Evolutionary conservation across 73 alveolate species (phyloP), one percentile per base, ranked within the genome.

Genomic region (Paraurostyla sp.): DNA sequence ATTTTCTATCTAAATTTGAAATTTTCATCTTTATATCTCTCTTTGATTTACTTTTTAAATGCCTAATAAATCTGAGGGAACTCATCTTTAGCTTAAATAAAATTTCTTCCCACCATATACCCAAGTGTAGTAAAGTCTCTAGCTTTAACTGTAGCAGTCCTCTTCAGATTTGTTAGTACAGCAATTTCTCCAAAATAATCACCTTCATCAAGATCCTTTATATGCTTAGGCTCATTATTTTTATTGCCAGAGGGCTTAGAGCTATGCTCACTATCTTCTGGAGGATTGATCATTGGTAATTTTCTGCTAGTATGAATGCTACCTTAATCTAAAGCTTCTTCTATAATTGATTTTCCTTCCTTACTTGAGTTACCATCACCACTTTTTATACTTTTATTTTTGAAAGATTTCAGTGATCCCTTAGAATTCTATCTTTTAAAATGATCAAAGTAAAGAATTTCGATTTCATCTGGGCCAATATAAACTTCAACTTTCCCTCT

Each of bases 121-220:
- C 71, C 65, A 22, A 85, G 83, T 23, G 93, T 71, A 35, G 88
- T 48, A 82, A 48, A 85, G 43, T 85, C 83, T 32, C 32, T 46
- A 30, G 98, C 96, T 83, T 87, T 95, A 46, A 97, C 97, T 32
- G 99, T 92, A 4, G 99, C 99, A 20, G 99, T 96, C 69, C 99
- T 69, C 11, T 97, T 94, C 0, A 97, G 93, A 76, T 97, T 97
- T 83, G 96, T 96, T 58, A 97, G 90, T 65, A 97, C 87, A 11
- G 99, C 99, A 33, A 96, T 93, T 90, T 97, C 99, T 23, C 99
- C 99, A 69, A 97, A 97, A 42, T 95, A 94, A 46, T 92, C 97
- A 0, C 99, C 99, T 82, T 91, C 93, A 40, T 45, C 35, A 2
- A 85, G 45, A 33, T 63, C 86, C 23, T 36, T 65, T 3, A 65